A percentile compares a stretch with the other conserved stretches of the same genome.
Evolutionary conservation across 441 rosid species (phyloP).

Genomic region (Mallotus repandus): DNA sequence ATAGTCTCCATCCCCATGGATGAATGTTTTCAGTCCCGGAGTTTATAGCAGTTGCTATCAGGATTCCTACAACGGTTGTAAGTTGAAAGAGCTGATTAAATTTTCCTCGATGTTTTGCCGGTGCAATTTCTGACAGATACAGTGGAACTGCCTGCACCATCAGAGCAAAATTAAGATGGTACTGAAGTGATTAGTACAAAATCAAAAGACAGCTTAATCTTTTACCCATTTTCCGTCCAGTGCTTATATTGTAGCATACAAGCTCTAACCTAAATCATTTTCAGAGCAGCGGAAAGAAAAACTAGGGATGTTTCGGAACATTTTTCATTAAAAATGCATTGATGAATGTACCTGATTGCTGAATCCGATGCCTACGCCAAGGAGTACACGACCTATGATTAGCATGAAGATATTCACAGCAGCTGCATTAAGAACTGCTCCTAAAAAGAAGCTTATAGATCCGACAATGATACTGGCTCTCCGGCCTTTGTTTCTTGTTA

Average conservation of each 20-base stretch:
- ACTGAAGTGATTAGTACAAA: too few relatives aligned
- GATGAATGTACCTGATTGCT: slow-evolving; percentile 63
- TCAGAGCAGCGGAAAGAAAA: too few relatives aligned
- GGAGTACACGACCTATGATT: slow-evolving; percentile 64
- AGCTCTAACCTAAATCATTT: too few relatives aligned
- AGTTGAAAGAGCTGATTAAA: slow-evolving; percentile 83
- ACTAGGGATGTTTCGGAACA: too few relatives aligned
- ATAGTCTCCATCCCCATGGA: slow-evolving; percentile 95
- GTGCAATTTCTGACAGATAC: slow-evolving; percentile 87
- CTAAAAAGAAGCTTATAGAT: slow-evolving; percentile 70
- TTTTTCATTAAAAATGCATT: background rate
- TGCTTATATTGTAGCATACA: too few relatives aligned
- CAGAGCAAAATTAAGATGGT: slow-evolving; percentile 8
- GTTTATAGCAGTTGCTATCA: slow-evolving; percentile 70
- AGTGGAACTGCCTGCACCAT: slow-evolving; percentile 70
- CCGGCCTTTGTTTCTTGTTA: slow-evolving; percentile 63
- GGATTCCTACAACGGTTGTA: slow-evolving; percentile 71
- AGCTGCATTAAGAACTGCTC: slow-evolving; percentile 68
- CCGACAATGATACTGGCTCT: slow-evolving; percentile 72
- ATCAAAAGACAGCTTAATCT: too few relatives aligned
- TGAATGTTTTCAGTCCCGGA: slow-evolving; percentile 66
- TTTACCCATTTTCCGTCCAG: too few relatives aligned
- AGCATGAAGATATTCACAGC: slow-evolving; percentile 70
- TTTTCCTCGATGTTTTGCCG: slow-evolving; percentile 72
- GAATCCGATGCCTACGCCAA: slow-evolving; percentile 84